A percentile compares a stretch with the other conserved stretches of the same genome.
Conservation (phyloP, 2,329 filamentous ascomycete species). For the Gliomastix tumulicola region DNA sequence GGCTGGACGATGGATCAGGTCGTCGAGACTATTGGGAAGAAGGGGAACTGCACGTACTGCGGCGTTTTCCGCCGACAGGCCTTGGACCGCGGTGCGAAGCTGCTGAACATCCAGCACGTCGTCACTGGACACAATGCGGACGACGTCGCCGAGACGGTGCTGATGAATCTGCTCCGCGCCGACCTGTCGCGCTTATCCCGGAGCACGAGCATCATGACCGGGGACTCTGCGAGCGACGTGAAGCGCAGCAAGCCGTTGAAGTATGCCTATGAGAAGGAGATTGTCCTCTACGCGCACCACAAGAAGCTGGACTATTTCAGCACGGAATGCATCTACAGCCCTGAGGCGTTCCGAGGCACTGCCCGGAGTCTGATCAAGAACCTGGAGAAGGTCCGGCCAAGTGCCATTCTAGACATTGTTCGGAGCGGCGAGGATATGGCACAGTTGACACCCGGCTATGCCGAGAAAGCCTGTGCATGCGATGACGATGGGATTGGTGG, state of each 20-base stretch:
- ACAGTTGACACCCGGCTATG: conserved; percentile 46
- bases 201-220: conserved; percentile 85
- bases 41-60: conserved; percentile 98
- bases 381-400: conserved; percentile 84
- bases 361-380: conserved; percentile 92
- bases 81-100: conserved; percentile 83
- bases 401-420: conserved; percentile 91
- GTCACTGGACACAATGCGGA: conserved; percentile 98
- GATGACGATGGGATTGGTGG: conserved; percentile 48
- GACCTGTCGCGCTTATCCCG: conserved; percentile 82
- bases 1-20: conserved; percentile 99
- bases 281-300: conserved; percentile 94
- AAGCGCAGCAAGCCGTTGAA: conserved; percentile 95
- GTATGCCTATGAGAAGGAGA: conserved; percentile 98
- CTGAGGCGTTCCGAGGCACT: conserved; percentile 91
- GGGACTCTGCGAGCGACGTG: conserved; percentile 71
- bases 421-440: conserved; percentile 96
- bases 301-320: conserved; percentile 97
- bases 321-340: conserved; percentile 97
- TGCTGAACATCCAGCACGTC: conserved; percentile 82
- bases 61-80: conserved; percentile 94
- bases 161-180: conserved; percentile 93
- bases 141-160: conserved; percentile 91
- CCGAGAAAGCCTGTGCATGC: conserved; percentile 23
- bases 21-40: conserved; percentile 92